phyloP scores from a whole-genome alignment of 169 alveolate species.

The Miamiensis avidus region DNA sequence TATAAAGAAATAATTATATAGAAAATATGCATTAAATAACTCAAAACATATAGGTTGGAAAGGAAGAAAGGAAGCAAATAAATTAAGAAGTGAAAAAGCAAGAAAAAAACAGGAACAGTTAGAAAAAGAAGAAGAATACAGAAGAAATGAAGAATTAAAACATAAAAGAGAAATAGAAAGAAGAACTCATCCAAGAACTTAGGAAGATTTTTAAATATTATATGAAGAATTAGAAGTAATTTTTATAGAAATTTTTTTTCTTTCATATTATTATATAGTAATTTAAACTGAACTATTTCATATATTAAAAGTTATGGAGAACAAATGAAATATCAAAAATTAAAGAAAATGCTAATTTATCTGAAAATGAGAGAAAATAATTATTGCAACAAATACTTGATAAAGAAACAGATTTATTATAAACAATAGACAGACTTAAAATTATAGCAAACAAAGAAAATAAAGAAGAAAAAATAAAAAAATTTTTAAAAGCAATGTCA shows the following conservation, averaged over 20 bases:
- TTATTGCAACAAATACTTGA: conserved; percentile 79
- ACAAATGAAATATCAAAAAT: conserved; percentile 87
- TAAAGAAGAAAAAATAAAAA: conserved; percentile 86
- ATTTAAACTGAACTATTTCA: not conserved
- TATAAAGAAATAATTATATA: not conserved
- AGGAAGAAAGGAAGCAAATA: conserved; percentile 74
- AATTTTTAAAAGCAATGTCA: conserved; percentile 83
- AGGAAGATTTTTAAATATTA: conserved; percentile 85
- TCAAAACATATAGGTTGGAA: conserved; percentile 54
- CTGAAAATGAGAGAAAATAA: conserved; percentile 79
- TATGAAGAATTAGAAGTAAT: conserved; percentile 84
- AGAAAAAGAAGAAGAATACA: conserved; percentile 77
- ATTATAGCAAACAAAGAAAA: conserved; percentile 83
- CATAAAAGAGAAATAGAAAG: conserved; percentile 90
- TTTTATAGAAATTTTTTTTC: not conserved
- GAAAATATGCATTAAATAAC: too few species aligned
- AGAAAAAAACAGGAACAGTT: conserved; percentile 68
- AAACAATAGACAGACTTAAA: conserved; percentile 90
- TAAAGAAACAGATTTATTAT: conserved; percentile 89
- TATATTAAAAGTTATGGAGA: conserved; percentile 75
- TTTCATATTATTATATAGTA: too few species aligned
- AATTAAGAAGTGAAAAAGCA: conserved; percentile 69
- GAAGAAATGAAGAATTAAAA: conserved; percentile 84
- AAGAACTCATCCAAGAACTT: conserved; percentile 88
- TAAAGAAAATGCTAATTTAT: conserved; percentile 64